These are phyloP conservation scores for Kockiozyma suomiensis DNA, from an alignment of 805 yeast genomes.

Conservation along the genomic window DNA sequence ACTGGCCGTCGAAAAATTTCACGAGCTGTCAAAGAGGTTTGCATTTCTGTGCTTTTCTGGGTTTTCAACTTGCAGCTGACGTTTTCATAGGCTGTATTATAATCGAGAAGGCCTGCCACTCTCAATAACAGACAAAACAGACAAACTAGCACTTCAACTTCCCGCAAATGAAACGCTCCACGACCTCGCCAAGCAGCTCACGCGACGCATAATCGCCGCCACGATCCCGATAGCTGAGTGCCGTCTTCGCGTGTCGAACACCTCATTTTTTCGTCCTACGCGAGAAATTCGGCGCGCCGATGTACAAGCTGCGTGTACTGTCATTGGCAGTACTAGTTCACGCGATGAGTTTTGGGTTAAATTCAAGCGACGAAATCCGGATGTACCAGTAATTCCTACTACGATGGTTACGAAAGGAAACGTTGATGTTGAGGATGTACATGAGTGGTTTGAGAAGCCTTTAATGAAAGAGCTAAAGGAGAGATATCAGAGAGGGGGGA, in stretches of 20 bases:
- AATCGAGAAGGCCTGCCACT: constrained; percentile 9
- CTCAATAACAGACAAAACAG: neutral
- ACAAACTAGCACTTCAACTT: constrained; percentile 13
- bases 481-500: neutral
- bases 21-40: constrained; percentile 20
- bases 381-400: neutral
- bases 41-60: neutral
- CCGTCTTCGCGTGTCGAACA: constrained; percentile 21
- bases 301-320: constrained; percentile 21
- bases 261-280: neutral
- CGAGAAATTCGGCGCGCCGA: constrained; percentile 8
- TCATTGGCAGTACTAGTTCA: constrained; percentile 6
- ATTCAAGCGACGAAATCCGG: constrained; percentile 6
- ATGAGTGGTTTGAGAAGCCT: constrained; percentile 13
- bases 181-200: constrained; percentile 8
- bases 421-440: neutral
- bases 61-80: no score
- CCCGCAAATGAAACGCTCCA: constrained; percentile 13
- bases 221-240: constrained; percentile 13
- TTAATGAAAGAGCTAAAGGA: constrained; percentile 4
- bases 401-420: constrained; percentile 1
- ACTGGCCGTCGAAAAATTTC: constrained; percentile 19
- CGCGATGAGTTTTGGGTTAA: constrained; percentile 9
- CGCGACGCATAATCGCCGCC: constrained; percentile 23
- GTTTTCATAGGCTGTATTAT: constrained; percentile 14